These are phyloP conservation scores for Astrothelium macrocarpum DNA, from an alignment of 495 filamentous ascomycete species.

Conservation along the genomic window DNA sequence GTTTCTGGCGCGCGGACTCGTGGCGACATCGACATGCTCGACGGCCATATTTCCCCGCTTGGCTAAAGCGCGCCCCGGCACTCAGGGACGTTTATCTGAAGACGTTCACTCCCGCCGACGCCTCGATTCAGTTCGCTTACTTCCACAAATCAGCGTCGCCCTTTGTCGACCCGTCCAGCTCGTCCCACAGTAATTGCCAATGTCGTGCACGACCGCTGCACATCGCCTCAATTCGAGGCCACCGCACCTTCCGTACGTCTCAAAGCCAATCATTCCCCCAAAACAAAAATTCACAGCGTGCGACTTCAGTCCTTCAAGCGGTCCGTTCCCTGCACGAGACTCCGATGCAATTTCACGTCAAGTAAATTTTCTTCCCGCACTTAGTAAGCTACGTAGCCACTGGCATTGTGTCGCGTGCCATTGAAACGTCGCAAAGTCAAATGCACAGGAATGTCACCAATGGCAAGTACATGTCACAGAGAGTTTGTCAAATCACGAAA, in stretches of 20 bases:
- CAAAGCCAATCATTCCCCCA: too few species aligned
- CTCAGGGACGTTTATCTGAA: conserved; percentile 2
- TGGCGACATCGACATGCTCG: neutral
- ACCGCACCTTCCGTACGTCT: too few species aligned
- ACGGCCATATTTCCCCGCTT: neutral
- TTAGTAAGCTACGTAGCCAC: neutral
- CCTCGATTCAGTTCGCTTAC: neutral
- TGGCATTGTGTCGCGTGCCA: neutral
- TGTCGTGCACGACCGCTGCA: neutral
- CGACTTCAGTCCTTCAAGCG: neutral
- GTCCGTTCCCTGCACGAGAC: neutral
- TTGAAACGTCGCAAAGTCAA: neutral
- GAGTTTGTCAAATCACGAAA: neutral
- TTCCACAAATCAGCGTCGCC: neutral
- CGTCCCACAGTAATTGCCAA: neutral
- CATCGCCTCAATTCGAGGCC: neutral
- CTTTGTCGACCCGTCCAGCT: neutral
- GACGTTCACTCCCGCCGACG: neutral
- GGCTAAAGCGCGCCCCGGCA: neutral
- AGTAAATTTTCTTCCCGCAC: neutral
- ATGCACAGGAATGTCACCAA: neutral
- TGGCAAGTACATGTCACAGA: neutral
- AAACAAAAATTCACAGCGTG: too few species aligned
- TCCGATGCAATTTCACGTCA: neutral
- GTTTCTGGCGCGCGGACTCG: neutral